Percentiles rank a stretch among this genome's conserved stretches.
Evolutionary conservation across 495 filamentous ascomycete species (phyloP).

Genomic region (Glonium stellatum): DNA sequence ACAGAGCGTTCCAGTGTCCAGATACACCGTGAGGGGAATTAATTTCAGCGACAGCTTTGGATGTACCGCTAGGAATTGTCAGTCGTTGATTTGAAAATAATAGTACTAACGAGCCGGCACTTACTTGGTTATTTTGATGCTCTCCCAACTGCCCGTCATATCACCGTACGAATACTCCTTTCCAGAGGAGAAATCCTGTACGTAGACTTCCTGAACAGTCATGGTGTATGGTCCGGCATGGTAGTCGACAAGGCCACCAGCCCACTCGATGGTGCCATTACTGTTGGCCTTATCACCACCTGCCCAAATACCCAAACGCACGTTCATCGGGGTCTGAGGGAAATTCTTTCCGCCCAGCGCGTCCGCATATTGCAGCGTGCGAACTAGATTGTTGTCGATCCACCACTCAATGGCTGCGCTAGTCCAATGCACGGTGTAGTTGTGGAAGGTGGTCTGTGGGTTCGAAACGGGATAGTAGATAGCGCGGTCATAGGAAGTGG

Average conservation of each 20-base stretch:
- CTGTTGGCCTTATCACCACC: slow-evolving; percentile 23
- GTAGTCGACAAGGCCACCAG: slow-evolving; percentile 26
- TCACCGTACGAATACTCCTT: slow-evolving; percentile 26
- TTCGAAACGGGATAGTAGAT: neutral
- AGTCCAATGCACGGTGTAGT: slow-evolving; percentile 31
- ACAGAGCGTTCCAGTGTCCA: slow-evolving; percentile 44
- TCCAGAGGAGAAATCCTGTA: slow-evolving; percentile 25
- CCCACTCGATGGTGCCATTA: slow-evolving; percentile 24
- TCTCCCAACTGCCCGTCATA: slow-evolving; percentile 47
- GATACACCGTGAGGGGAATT: slow-evolving; percentile 21
- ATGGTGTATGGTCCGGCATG: slow-evolving; percentile 23
- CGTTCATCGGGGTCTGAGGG: slow-evolving; percentile 30
- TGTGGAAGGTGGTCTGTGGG: slow-evolving; percentile 23
- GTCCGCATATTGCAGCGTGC: slow-evolving; percentile 22
- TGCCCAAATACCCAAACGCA: slow-evolving; percentile 26
- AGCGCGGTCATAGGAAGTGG: slow-evolving; percentile 14
- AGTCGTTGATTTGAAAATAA: slow-evolving; percentile 9
- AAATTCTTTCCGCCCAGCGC: slow-evolving; percentile 26
- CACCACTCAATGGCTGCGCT: slow-evolving; percentile 27
- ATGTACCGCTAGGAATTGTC: slow-evolving; percentile 50
- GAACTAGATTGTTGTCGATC: slow-evolving; percentile 23
- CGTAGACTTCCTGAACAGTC: slow-evolving; percentile 23
- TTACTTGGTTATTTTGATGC: slow-evolving; percentile 61
- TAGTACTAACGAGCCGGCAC: slow-evolving; percentile 23
- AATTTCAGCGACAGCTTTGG: slow-evolving; percentile 40